Evolutionary conservation across 345 rosid genomes (phyloP).

Genomic region (Camelina laxa): DNA sequence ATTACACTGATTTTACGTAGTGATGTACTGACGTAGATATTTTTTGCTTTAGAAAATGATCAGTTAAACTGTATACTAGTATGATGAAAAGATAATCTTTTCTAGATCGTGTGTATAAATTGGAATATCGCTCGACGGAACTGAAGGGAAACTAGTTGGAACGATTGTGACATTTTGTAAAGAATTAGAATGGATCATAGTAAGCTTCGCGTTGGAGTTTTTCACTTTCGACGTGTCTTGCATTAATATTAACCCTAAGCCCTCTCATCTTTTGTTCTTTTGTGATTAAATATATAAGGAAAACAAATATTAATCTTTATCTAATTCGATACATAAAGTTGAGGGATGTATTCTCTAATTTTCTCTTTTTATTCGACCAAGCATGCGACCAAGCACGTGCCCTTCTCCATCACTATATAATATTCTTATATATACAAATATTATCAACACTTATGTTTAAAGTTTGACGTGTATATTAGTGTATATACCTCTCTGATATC

Average conservation of each 20-base stretch:
- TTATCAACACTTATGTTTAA: slow-evolving; percentile 16
- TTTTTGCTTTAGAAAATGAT: slow-evolving; percentile 14
- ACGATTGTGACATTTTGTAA: slow-evolving; percentile 26
- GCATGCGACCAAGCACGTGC: slow-evolving; percentile 47
- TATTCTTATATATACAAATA: neutral
- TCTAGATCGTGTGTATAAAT: slow-evolving; percentile 20
- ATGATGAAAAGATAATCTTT: slow-evolving; percentile 9
- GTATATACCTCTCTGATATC: slow-evolving; percentile 1
- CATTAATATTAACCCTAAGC: slow-evolving; percentile 37
- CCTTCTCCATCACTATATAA: slow-evolving; percentile 30
- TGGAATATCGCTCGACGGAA: slow-evolving; percentile 9
- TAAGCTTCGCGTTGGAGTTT: slow-evolving; percentile 45
- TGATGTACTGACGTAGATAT: slow-evolving; percentile 15
- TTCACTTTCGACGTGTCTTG: slow-evolving; percentile 47
- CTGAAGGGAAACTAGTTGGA: slow-evolving; percentile 35
- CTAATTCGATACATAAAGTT: slow-evolving; percentile 32
- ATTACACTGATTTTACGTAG: neutral
- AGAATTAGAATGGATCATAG: slow-evolving; percentile 28
- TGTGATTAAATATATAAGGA: slow-evolving; percentile 8
- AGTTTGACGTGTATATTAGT: slow-evolving; percentile 40
- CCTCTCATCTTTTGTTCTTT: slow-evolving; percentile 19
- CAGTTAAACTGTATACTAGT: neutral
- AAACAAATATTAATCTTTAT: slow-evolving; percentile 24
- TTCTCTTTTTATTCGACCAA: slow-evolving; percentile 35
- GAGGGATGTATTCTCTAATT: slow-evolving; percentile 22